These are phyloP conservation scores for Xylogone sp. DNA, from an alignment of 2,329 filamentous ascomycete species.

Conservation along the genomic window DNA sequence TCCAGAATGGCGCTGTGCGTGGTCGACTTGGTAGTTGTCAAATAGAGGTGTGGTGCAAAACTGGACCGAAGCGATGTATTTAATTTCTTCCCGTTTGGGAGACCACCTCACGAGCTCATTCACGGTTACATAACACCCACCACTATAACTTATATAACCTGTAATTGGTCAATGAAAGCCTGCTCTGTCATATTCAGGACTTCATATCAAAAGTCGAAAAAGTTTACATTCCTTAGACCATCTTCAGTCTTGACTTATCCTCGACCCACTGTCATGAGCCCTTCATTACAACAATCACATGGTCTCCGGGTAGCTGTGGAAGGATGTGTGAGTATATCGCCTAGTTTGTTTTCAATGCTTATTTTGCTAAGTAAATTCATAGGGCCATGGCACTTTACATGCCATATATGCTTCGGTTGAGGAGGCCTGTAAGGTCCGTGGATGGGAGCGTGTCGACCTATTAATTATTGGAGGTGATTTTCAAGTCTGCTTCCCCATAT, in stretches of 20 bases:
- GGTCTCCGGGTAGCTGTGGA: constrained; percentile 77
- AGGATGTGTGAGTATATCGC: constrained; percentile 65
- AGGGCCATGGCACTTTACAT: constrained; percentile 90
- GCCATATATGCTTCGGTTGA: constrained; percentile 83
- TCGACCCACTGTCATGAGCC: constrained; percentile 15
- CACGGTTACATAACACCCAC: no score
- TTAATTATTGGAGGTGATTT: constrained; percentile 97
- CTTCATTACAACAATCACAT: constrained; percentile 21
- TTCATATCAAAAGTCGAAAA: no score
- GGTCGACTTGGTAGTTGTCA: no score
- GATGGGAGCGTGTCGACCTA: constrained; percentile 80
- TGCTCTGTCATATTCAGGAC: no score
- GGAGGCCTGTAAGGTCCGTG: constrained; percentile 63
- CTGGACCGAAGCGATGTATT: no score
- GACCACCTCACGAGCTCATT: no score
- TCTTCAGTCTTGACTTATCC: no score
- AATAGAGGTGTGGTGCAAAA: neutral
- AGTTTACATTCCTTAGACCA: no score
- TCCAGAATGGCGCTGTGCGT: neutral
- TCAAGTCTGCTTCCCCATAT: constrained; percentile 50
- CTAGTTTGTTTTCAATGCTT: constrained; percentile 7
- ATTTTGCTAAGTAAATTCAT: constrained; percentile 17
- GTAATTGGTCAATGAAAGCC: no score
- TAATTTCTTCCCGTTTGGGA: no score
- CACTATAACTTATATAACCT: no score